Evolutionary conservation across 1,139 yeast species (phyloP).

Genomic region (Suhomyces wounanorum): DNA sequence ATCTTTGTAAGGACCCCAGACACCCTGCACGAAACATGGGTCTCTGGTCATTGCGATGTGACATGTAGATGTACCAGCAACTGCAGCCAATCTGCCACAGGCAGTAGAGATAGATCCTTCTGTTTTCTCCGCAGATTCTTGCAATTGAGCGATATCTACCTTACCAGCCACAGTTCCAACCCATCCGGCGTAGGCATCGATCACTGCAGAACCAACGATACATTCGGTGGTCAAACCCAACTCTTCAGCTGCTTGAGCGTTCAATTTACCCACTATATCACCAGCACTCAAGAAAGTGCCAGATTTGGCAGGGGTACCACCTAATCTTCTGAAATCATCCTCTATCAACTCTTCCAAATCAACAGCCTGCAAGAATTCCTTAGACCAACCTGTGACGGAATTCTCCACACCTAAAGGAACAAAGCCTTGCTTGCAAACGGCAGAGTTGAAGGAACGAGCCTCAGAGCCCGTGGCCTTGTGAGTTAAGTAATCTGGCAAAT

Average conservation of each 20-base stretch:
- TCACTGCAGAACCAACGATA: constrained; percentile 91
- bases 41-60: constrained; percentile 86
- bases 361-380: constrained; percentile 65
- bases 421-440: constrained; percentile 94
- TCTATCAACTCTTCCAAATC: constrained; percentile 77
- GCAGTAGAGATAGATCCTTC: constrained; percentile 53
- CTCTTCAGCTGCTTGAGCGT: constrained; percentile 69
- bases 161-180: constrained; percentile 96
- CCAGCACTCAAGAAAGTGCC: constrained; percentile 86
- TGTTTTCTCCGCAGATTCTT: constrained; percentile 34
- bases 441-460: constrained; percentile 84
- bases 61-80: constrained; percentile 97
- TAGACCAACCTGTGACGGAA: constrained; percentile 86
- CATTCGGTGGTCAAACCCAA: constrained; percentile 79
- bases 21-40: constrained; percentile 90
- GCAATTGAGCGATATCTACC: constrained; percentile 51
- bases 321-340: constrained; percentile 75
- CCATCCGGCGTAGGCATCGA: constrained; percentile 99
- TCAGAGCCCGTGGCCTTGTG: constrained; percentile 87
- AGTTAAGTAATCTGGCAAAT: constrained; percentile 86
- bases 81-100: constrained; percentile 90
- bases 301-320: constrained; percentile 76
- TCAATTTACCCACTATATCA: constrained; percentile 75
- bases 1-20: constrained; percentile 98
- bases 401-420: constrained; percentile 90